phyloP scores from a whole-genome alignment of 2,329 filamentous ascomycete species.

The Aspergillus chevalieri region DNA sequence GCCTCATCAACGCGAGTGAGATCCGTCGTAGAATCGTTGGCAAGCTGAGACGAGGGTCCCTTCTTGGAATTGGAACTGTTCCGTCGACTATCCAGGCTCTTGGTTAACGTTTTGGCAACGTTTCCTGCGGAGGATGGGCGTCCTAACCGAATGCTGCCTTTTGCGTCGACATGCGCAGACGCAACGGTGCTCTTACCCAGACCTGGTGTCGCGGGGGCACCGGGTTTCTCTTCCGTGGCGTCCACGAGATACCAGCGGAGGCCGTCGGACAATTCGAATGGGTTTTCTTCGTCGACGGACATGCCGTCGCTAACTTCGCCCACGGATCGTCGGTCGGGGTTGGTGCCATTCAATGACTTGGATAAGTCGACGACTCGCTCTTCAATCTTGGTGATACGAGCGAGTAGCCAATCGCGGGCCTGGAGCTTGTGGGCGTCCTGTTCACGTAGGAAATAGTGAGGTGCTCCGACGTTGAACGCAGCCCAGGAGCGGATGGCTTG shows the following conservation, averaged over 20 bases:
- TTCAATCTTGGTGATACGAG: conserved; percentile 83
- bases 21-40: conserved; percentile 31
- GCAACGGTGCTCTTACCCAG: conserved; percentile 88
- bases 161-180: conserved; percentile 77
- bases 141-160: conserved; percentile 56
- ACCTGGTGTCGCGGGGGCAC: conserved; percentile 85
- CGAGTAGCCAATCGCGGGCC: conserved; percentile 90
- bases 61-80: conserved; percentile 83
- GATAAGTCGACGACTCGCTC: conserved; percentile 90
- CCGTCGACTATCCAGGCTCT: conserved; percentile 83
- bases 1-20: conserved; percentile 30
- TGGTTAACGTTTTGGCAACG: conserved; percentile 71
- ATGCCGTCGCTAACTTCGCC: conserved; percentile 49
- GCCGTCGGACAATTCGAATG: conserved; percentile 92
- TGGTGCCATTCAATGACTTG: conserved; percentile 58
- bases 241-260: conserved; percentile 95
- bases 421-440: conserved; percentile 81
- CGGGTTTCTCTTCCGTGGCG: conserved; percentile 84
- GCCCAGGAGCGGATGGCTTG: conserved; percentile 94
- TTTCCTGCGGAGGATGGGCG: conserved; percentile 59
- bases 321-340: conserved; percentile 48
- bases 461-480: conserved; percentile 94
- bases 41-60: conserved; percentile 40
- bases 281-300: conserved; percentile 81
- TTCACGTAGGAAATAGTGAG: conserved; percentile 93